Evolutionary conservation across 257 asterid species (phyloP), one percentile per base, ranked within the genome.

Genomic region (Ophiorrhiza pumila): DNA sequence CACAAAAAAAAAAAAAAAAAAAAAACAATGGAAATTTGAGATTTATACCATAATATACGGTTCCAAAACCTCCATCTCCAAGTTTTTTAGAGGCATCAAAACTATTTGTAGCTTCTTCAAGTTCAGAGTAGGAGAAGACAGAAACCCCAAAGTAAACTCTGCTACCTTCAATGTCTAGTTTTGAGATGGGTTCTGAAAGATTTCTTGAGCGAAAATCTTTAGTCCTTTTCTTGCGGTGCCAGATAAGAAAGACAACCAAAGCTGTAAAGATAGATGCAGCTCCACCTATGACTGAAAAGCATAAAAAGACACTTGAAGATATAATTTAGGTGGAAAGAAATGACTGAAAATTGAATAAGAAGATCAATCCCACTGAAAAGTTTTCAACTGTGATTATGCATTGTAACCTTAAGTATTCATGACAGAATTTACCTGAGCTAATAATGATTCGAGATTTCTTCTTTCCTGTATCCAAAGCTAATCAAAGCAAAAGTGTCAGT

Each of bases 1-100:
- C 20, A n/a, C n/a, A n/a, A n/a, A n/a, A n/a, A n/a, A n/a, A n/a
- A n/a, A n/a, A n/a, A n/a, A n/a, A n/a, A n/a, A n/a, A n/a, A n/a
- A 12, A 27, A 27, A 13, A 5, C 4, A n/a, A 1, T 43, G 29
- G 18, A 23, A 14, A 35, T 17, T 47, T 70, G 73, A 18, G 53
- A 39, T 67, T 55, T 84, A 82, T 87, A 89, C 97, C 97, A 52
- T 86, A 71, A 47, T 89, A 91, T 4, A 91, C 97, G 29, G 88
- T 80, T 53, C 97, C 97, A 67, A 86, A 91, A 71, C 96, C 96
- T 72, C 97, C 97, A 50, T 88, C 90, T 23, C 97, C 97, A 25
- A 91, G 86, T 69, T 89, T 95, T 45, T 78, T 81, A 31, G 89
- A 69, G 27, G 87, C 73, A 68, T 91, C 88, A 58, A 89, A 91